A percentile compares a stretch with the other conserved stretches of the same genome.
Conservation (phyloP, 495 filamentous ascomycete species). For the Lasiosphaeria hispida region DNA sequence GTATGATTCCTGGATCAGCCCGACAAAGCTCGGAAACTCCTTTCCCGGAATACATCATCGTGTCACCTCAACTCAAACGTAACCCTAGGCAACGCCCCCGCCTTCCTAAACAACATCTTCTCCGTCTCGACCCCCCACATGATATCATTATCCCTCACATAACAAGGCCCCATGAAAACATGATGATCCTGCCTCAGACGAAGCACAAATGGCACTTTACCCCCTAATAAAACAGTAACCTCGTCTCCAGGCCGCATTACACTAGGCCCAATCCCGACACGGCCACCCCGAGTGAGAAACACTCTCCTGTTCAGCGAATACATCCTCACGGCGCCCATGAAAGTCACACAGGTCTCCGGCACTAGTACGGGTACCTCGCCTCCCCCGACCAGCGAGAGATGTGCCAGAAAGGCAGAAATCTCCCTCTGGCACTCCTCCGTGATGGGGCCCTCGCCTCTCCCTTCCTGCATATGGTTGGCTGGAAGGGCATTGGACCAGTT, state of each 20-base stretch:
- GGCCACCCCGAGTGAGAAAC: not conserved
- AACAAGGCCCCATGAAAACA: not conserved
- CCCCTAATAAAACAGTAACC: not conserved
- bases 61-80: slow-evolving; percentile 1
- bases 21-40: too few relatives aligned
- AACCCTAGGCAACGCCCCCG: slow-evolving; percentile 3
- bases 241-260: not conserved
- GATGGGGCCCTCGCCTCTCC: slow-evolving; percentile 3
- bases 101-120: not conserved
- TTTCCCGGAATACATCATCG: too few relatives aligned
- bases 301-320: slow-evolving; percentile 5
- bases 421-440: not conserved
- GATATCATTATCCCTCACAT: not conserved
- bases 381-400: not conserved
- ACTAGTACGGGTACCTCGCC: not conserved
- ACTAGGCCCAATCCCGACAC: slow-evolving; percentile 1
- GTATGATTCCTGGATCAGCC: too few relatives aligned
- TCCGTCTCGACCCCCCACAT: slow-evolving; percentile 6
- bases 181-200: not conserved
- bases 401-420: not conserved
- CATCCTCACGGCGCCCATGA: slow-evolving; percentile 2
- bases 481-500: not conserved
- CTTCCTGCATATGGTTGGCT: not conserved
- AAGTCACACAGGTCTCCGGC: not conserved
- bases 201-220: slow-evolving; percentile 3